Conservation (phyloP, 371 early-diverging fungal species). For the Scutellospora calospora region DNA sequence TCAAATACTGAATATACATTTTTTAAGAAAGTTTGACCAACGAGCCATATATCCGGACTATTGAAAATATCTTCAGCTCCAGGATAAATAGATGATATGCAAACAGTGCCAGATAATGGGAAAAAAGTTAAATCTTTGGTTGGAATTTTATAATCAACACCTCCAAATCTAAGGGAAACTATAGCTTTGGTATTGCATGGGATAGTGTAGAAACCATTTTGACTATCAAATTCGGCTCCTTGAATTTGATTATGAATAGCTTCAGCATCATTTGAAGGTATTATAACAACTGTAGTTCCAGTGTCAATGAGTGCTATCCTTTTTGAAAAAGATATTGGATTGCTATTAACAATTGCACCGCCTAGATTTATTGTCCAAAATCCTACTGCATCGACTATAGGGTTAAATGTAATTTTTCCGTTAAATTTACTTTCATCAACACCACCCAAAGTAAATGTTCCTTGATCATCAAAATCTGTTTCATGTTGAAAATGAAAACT, state of each 20-base stretch:
- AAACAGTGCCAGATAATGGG: background rate
- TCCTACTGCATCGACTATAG: constrained; percentile 45
- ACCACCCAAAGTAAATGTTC: constrained; percentile 46
- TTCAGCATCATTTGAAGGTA: constrained; percentile 47
- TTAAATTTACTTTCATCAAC: background rate
- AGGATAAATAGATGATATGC: constrained; percentile 46
- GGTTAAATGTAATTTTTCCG: background rate
- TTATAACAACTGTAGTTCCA: constrained; percentile 52
- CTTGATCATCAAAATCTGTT: constrained; percentile 37
- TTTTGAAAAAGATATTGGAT: constrained; percentile 25
- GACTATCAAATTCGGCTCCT: constrained; percentile 47
- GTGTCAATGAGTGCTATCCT: constrained; percentile 55
- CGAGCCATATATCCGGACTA: background rate
- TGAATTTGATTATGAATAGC: constrained; percentile 52
- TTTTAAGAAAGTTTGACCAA: too few species aligned
- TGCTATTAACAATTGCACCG: constrained; percentile 43
- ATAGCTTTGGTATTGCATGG: constrained; percentile 48
- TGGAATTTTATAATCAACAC: constrained; percentile 48
- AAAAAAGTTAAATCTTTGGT: constrained; percentile 46
- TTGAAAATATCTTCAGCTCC: background rate
- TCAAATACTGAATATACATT: too few species aligned
- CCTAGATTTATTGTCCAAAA: constrained; percentile 57
- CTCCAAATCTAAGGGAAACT: constrained; percentile 27
- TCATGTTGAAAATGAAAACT: constrained; percentile 43
- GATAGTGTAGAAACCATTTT: constrained; percentile 47